Evolutionary conservation across 768 basidiomycete species (phyloP).

Genomic region (Tephrocybe sp.): DNA sequence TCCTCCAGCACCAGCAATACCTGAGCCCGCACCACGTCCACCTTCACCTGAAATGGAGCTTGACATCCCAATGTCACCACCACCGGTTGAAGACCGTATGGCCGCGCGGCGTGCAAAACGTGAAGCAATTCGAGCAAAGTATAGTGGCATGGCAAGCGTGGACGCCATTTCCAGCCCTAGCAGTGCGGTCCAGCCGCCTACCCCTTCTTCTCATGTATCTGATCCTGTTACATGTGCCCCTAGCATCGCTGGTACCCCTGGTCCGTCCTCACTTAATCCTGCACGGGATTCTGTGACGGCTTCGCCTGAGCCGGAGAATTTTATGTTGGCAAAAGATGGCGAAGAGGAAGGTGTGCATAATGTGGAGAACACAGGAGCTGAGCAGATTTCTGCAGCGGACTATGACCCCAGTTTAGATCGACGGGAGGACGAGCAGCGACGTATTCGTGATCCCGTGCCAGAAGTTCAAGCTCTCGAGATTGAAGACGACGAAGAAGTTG

Average conservation of each 20-base stretch:
- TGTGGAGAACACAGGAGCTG: slow-evolving; percentile 45
- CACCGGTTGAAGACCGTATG: slow-evolving; percentile 60
- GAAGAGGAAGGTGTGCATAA: slow-evolving; percentile 47
- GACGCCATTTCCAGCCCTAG: slow-evolving; percentile 59
- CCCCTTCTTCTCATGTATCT: slow-evolving; percentile 56
- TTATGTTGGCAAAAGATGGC: slow-evolving; percentile 67
- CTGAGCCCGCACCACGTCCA: slow-evolving; percentile 10
- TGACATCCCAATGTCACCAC: slow-evolving; percentile 49
- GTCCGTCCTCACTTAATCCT: slow-evolving; percentile 11
- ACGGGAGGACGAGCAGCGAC: slow-evolving; percentile 77
- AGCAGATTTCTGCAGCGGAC: slow-evolving; percentile 88
- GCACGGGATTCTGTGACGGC: slow-evolving; percentile 52
- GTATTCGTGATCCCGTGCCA: slow-evolving; percentile 42
- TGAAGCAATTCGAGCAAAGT: slow-evolving; percentile 79
- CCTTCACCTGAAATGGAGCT: slow-evolving; percentile 47
- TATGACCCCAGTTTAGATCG: slow-evolving; percentile 81
- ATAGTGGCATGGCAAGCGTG: slow-evolving; percentile 47
- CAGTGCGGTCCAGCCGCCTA: slow-evolving; percentile 76
- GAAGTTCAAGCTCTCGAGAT: slow-evolving; percentile 35
- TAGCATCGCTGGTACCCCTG: slow-evolving; percentile 38
- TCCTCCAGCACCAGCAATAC: slow-evolving; percentile 4
- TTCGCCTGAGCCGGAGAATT: slow-evolving; percentile 55
- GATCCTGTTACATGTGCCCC: slow-evolving; percentile 57
- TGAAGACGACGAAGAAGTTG: slow-evolving; percentile 50
- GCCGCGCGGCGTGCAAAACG: slow-evolving; percentile 70